Conservation (phyloP, 208 protist species). For the Trypanosomatidae sp. region DNA sequence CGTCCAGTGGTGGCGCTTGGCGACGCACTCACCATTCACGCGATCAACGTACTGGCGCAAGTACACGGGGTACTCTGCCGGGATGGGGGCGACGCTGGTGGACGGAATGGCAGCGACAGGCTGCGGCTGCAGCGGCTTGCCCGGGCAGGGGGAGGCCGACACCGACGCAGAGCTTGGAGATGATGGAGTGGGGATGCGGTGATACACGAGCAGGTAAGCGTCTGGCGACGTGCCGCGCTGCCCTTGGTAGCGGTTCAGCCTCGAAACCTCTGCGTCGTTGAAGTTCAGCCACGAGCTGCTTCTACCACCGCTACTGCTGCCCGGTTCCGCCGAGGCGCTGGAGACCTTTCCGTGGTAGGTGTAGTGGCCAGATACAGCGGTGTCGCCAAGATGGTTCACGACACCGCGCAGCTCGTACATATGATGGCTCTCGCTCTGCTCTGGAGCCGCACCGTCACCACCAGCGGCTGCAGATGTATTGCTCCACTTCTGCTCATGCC, state of each 20-base stretch:
- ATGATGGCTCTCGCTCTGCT: constrained; percentile 2
- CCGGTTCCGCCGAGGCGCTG: background rate
- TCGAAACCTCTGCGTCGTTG: constrained; percentile 67
- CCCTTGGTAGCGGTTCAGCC: constrained; percentile 44
- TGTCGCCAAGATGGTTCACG: constrained; percentile 71
- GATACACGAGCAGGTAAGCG: constrained; percentile 79
- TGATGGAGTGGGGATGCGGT: constrained; percentile 21
- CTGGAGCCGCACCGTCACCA: background rate
- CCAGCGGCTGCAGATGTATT: background rate
- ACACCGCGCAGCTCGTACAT: constrained; percentile 71
- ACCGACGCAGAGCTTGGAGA: constrained; percentile 19
- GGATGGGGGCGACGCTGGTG: constrained; percentile 13
- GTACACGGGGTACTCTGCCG: constrained; percentile 42
- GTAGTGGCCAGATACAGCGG: constrained; percentile 77
- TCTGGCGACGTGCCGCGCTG: constrained; percentile 41
- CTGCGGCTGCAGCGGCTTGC: background rate
- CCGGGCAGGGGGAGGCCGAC: background rate
- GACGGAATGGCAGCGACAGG: background rate
- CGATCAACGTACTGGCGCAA: constrained; percentile 42
- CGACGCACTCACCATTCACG: constrained; percentile 32
- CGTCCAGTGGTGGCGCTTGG: constrained; percentile 26
- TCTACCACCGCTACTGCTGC: background rate
- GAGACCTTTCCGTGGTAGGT: constrained; percentile 70
- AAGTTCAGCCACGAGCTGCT: constrained; percentile 54
- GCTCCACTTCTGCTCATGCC: constrained; percentile 37